Conservation (phyloP, 108 stramenopile species). For the Schizochytrium sp. region DNA sequence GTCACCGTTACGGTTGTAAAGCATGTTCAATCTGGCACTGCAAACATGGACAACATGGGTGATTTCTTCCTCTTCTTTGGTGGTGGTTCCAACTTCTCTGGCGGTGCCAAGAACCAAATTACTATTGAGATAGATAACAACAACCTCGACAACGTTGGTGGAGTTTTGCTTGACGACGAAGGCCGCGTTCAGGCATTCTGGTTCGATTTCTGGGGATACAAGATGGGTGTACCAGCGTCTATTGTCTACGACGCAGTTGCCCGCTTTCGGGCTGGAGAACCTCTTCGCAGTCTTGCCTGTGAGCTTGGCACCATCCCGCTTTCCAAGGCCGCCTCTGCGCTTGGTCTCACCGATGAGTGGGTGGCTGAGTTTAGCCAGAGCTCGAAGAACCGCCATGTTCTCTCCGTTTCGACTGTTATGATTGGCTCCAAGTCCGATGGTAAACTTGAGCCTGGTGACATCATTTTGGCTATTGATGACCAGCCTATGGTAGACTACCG, state of each 20-base stretch:
- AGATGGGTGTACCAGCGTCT: slow-evolving; percentile 21
- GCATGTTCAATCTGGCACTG: not conserved
- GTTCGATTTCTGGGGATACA: slow-evolving; percentile 42
- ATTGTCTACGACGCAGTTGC: slow-evolving; percentile 19
- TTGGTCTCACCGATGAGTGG: slow-evolving; percentile 25
- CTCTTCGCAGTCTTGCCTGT: slow-evolving; percentile 24
- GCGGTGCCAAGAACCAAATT: not conserved
- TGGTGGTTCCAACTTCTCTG: not conserved
- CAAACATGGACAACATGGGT: not conserved
- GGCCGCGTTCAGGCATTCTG: slow-evolving; percentile 24
- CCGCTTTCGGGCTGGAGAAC: slow-evolving; percentile 9
- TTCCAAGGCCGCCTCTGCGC: slow-evolving; percentile 44
- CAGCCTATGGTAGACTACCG: slow-evolving; percentile 41
- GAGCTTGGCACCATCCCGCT: not conserved
- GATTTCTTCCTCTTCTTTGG: slow-evolving; percentile 18
- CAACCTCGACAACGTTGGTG: slow-evolving; percentile 44
- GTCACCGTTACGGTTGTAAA: slow-evolving; percentile 6
- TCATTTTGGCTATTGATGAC: slow-evolving; percentile 55
- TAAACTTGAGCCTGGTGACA: slow-evolving; percentile 28
- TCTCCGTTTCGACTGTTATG: not conserved
- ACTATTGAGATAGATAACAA: slow-evolving; percentile 27
- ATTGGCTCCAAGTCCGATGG: not conserved
- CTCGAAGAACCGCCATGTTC: slow-evolving; percentile 28
- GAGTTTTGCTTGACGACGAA: slow-evolving; percentile 35
- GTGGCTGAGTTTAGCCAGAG: slow-evolving; percentile 4